Evolutionary conservation across 73 alveolate genomes (phyloP), one percentile per base, ranked within the genome.

Genomic region (Effrenium voratum): DNA sequence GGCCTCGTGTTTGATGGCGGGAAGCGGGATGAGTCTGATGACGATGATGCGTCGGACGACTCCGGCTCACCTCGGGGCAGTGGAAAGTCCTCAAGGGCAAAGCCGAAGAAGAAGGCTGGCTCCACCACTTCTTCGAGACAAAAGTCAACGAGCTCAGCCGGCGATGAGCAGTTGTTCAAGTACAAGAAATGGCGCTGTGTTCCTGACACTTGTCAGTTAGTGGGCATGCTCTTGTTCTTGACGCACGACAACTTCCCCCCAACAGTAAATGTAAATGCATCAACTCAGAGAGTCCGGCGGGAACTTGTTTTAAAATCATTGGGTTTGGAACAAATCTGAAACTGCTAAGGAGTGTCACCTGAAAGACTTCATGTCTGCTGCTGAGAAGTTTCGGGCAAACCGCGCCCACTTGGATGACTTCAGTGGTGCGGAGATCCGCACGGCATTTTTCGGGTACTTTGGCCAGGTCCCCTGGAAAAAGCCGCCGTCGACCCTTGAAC

Each of bases 391-490:
- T 2, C 73, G 10, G 47, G 66, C 70, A 3, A 28, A 15, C 49
- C 4, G 2, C 3, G 34, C 47, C 73, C 44, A 45, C 40, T 26
- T 80, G 49, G 22, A 52, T 30, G 72, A 46, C 36, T 47, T 80
- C 1, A 30, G 40, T 28, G 24, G 46, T n/a, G 4, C 10, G 70
- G n/a, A 46, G 49, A 0, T 80, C 22, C 70, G 91, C n/a, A 0
- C 73, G n/a, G 91, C 46, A 30, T 80, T 80, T 32, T 80, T 46
- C 73, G 91, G 73, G 16, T 46, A 46, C 49, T 80, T 80, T 47
- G 47, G 91, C 34, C 68, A 45, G 55, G 45, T 44, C 12, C 91
- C 73, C 3, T 52, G 50, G 3, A 46, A 32, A 10, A 46, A 80
- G 55, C 91, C 91, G 4, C 73, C 44, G 15, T 1, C n/a, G 70